phyloP scores from a whole-genome alignment of 2,329 filamentous ascomycete species.

The Cytospora paraplurivora region DNA sequence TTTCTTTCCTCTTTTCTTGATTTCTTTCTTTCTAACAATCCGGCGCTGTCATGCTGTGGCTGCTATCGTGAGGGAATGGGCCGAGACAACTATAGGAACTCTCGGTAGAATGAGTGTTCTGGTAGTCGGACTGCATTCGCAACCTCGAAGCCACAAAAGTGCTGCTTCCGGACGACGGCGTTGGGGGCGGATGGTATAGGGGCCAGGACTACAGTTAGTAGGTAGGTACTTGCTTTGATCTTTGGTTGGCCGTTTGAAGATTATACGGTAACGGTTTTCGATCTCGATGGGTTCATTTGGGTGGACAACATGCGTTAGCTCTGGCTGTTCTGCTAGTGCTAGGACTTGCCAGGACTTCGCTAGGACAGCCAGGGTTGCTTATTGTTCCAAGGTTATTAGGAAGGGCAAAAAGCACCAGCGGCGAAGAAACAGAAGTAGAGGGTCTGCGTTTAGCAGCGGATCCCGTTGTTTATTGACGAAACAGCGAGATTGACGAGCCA shows the following conservation, averaged over 20 bases:
- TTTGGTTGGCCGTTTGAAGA: background rate
- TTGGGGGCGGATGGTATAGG: no score
- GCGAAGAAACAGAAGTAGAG: background rate
- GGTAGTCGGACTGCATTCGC: background rate
- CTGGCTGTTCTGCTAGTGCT: background rate
- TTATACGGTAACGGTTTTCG: background rate
- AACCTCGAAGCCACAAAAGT: background rate
- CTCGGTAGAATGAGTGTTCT: background rate
- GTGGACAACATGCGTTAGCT: background rate
- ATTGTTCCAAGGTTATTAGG: background rate
- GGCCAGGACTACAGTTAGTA: background rate
- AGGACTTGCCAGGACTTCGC: background rate
- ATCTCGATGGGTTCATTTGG: background rate
- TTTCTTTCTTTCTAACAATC: background rate
- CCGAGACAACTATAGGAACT: no score
- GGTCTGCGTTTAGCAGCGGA: background rate
- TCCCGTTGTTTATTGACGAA: background rate
- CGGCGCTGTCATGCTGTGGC: background rate
- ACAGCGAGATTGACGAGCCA: no score
- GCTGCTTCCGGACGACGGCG: background rate
- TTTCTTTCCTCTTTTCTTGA: no score
- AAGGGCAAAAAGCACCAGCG: background rate
- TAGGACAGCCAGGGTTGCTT: background rate
- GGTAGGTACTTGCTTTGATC: background rate
- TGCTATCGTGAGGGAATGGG: background rate